Evolutionary conservation across 495 filamentous ascomycete genomes (phyloP), one percentile per base, ranked within the genome.

Genomic region (Penicillium steckii): DNA sequence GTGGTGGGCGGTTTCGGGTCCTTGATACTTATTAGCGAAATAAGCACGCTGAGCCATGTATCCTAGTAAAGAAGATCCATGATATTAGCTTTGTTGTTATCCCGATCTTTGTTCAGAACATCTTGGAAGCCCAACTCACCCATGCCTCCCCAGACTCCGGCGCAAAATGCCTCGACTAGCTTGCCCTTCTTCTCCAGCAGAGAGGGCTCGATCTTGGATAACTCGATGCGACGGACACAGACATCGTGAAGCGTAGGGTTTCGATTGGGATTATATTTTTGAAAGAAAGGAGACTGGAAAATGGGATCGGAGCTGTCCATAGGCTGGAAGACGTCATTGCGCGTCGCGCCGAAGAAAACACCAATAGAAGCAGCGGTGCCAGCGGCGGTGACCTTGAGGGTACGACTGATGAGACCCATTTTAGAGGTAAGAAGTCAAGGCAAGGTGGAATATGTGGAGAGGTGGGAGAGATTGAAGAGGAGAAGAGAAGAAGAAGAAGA

Each of bases 231-330:
- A 55, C 85, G 80, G 44, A 86, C 62, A 48, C 78, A 83, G 15
- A 86, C 57, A 57, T 91, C 87, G 48, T 86, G 78, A 9, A 76
- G 75, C 0, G 77, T 72, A 0, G 85, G 77, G 69, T 87, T 88
- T 19, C 71, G 61, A 38, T 80, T 77, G 6, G 82, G 80, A 61
- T 91, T 91, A 64, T 79, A 76, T 43, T 74, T 78, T 4, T 66
- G 59, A 69, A 78, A 86, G 48, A 73, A 64, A 32, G 75, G 63
- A 25, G 81, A 80, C 52, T 68, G 68, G 73, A 84, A 83, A 55
- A 88, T 73, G n/a, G 81, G 76, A 61, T 90, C 86, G 62, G 72
- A 66, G 40, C 67, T 52, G 43, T 78, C 68, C 55, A 88, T 70
- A 26, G 77, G 77, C 50, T 70, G 60, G 55, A 78, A 72, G 50